Evolutionary conservation across 2,329 filamentous ascomycete genomes (phyloP), one percentile per base, ranked within the genome.

Genomic region (Metarhizium brunneum): DNA sequence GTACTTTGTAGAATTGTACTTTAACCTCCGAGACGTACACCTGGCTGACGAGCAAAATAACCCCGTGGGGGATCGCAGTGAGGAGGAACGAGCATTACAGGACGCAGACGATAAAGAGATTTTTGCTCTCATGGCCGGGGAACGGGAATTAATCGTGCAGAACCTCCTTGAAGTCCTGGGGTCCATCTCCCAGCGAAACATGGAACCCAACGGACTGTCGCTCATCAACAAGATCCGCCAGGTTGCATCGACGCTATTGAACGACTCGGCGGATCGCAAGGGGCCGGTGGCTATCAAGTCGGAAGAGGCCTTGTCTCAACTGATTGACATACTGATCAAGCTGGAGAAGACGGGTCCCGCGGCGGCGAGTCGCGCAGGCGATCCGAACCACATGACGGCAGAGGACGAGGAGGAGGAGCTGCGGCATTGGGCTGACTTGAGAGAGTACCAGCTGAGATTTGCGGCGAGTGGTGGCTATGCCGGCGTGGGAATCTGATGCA

Each of bases 1-100:
- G 0, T 92, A 90, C 67, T 84, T 92, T 56, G 89, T 95, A 0
- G 90, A 95, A 68, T 86, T 91, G 60, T 95, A 92, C 71, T 90
- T 90, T 69, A 85, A 84, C 62, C 76, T 94, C 1, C 83, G 85
- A 42, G 87, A 91, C 54, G 81, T 84, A 1, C 82, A 86, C 62
- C 71, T 81, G 47, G 67, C 73, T 18, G 72, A 78, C 56, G 71
- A 76, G 56, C 69, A 73, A 55, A 63, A 69, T 56, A 66, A 73
- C 54, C 66, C 64, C 7, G 62, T 64, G 8, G 67, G 66, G 4
- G 67, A 70, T 20, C 72, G 62, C 29, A 62, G 63, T 4, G 69
- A 69, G 58, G 65, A 74, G 54, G 67, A 70, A 47, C 68, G 72
- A 54, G 69, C 67, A 0, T 65, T 69, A 4, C 64, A 73, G 54